phyloP scores from a whole-genome alignment of 768 basidiomycete species.

The Lentinula raphanica region DNA sequence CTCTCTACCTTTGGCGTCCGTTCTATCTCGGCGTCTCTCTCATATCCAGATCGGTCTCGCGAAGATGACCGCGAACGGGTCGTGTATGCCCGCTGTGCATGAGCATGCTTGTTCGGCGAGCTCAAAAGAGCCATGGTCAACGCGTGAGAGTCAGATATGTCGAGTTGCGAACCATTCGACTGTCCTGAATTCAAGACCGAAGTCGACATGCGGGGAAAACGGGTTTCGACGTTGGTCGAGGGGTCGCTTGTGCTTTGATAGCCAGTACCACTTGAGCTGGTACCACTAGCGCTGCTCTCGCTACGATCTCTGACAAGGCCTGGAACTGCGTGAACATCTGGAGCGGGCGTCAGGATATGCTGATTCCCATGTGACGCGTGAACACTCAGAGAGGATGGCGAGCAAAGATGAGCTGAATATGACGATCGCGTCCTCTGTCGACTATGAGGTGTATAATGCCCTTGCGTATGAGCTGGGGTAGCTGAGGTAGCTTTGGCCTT shows the following conservation, averaged over 20 bases:
- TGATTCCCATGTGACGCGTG: neutral
- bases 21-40: neutral
- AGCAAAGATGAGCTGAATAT: neutral
- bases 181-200: neutral
- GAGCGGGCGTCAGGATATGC: neutral
- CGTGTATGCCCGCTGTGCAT: no score
- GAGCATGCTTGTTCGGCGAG: neutral
- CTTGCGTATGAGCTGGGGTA: neutral
- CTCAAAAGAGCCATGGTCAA: neutral
- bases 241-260: neutral
- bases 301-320: neutral
- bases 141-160: neutral
- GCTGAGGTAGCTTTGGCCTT: neutral
- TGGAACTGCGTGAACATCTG: neutral
- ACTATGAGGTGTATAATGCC: constrained; percentile 1
- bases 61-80: neutral
- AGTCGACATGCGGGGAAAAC: neutral
- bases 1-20: neutral
- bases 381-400: neutral
- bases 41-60: neutral
- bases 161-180: neutral
- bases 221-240: neutral
- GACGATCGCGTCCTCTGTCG: neutral
- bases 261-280: constrained; percentile 3
- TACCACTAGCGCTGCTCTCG: neutral